Evolutionary conservation across 73 alveolate genomes (phyloP).

Genomic region (Paramecium sonneborni): DNA sequence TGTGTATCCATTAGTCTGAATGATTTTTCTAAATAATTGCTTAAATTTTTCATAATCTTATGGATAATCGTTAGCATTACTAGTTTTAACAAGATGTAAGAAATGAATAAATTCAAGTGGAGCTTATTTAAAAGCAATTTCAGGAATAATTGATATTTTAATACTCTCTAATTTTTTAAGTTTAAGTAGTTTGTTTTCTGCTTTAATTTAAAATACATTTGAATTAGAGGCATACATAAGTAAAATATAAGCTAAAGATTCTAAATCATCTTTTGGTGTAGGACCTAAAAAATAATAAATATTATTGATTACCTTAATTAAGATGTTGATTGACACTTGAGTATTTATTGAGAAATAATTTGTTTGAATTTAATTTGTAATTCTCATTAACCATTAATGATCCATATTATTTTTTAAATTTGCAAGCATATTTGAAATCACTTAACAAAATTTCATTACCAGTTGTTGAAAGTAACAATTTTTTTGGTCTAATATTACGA

Average conservation of each 20-base stretch:
- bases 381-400: not conserved
- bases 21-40: not conserved
- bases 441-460: not conserved
- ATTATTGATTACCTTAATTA: not conserved
- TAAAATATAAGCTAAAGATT: slow-evolving; percentile 47
- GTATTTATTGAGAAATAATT: not conserved
- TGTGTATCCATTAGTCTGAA: not conserved
- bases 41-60: slow-evolving; percentile 17
- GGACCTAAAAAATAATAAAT: not conserved
- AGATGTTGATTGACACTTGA: slow-evolving; percentile 14
- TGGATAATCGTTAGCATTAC: slow-evolving; percentile 13
- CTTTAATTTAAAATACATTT: not conserved
- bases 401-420: slow-evolving; percentile 6
- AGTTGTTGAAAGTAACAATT: not conserved
- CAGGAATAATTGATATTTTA: slow-evolving; percentile 16
- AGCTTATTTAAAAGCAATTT: not conserved
- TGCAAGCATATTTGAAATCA: slow-evolving; percentile 43
- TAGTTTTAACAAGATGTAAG: not conserved
- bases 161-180: slow-evolving; percentile 2
- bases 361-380: not conserved
- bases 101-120: slow-evolving; percentile 32
- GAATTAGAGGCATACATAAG: not conserved
- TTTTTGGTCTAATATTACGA: slow-evolving; percentile 35
- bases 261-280: slow-evolving; percentile 46
- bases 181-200: not conserved